Base-by-base conservation (phyloP, 768 basidiomycete species). In the Hygrophoropsis aurantiaca region DNA sequence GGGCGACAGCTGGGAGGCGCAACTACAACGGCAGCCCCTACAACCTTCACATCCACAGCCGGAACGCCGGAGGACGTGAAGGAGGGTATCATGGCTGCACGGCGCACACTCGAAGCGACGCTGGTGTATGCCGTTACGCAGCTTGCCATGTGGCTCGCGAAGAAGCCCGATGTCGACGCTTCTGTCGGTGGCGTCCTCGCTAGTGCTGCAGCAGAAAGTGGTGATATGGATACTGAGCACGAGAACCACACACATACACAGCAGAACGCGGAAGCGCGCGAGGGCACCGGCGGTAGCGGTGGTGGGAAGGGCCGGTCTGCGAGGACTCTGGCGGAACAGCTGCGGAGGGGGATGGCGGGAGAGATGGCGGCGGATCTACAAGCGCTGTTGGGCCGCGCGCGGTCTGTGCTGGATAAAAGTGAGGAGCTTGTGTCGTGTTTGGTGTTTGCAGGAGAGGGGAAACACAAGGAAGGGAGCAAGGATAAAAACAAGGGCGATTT, bases 301-400 rank as follows among this genome's bases (percentile, higher is more conserved):
- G 69, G 77, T 46, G 69, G 79, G 4, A 62, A 75, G 40, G 66
- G 68, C 15, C 63, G 80, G 51, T 60, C 74, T 42, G 73, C 78
- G 41, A 61, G 75, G 58, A 71, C 79, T 37, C 64, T 88, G 64
- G 80, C 84, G 48, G 84, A 86, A 50, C 71, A 84, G 27, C 54
- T 88, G 55, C 70, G 88, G 56, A 69, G 88, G 51, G 87, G 87
- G 0, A 84, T 90, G 83, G 85, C 85, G 7, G 85, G 84, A 2
- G 89, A 91, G 68, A 81, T 90, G 77, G 82, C 81, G 33, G 74
- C 75, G 1, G 90, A 91, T 62, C 53, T 91, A 50, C 81, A 84
- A 58, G 70, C 78, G 4, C 61, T 90, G 56, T 47, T 91, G 65
- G 79, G 66, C 49, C 87, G 81, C 56, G 75, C 86, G 11, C 82